Evolutionary conservation across 2,329 filamentous ascomycete species (phyloP), one percentile per base, ranked within the genome.

Genomic region (Microsporum ferrugineum): DNA sequence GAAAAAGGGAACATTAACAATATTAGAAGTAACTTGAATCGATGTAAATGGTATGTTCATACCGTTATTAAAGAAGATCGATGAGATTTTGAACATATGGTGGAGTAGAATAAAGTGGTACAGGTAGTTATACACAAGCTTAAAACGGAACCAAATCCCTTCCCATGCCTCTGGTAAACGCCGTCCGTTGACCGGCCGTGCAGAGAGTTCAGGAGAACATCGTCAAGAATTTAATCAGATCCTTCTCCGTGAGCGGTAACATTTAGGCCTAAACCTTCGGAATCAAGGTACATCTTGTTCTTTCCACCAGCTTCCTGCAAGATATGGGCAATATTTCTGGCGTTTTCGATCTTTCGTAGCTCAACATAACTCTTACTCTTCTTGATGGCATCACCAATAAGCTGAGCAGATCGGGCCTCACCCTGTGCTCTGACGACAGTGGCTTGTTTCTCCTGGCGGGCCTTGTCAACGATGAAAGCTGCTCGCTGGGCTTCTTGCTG

Each of bases 331-430:
- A 99, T 95, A 61, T 84, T 82, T 67, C 89, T 84, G 5, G 94
- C 94, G 71, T 96, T 99, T 80, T 99, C 94, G 70, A 99, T 95
- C 82, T 95, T 94, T 79, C 95, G 89, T 72, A 99, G 84, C 77
- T 97, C 94, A 65, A 99, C 85, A 75, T 99, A 99, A 66, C 90
- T 88, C 79, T 91, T 88, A 80, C 84, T 95, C 88, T 97, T 99
- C 89, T 97, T 99, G 85, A 99, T 95, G 64, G 94, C 94, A 59
- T 99, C 94, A 77, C 94, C 94, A 71, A 99, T 96, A 66, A 99
- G 86, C 79, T 99, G 91, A 55, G 94, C 94, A 43, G 94, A 97
- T 67, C 94, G 89, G 57, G 94, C 94, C 80, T 99, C 94, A 90
- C 94, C 94, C 85, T 97, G 94, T 2, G 94, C 94, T 78, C 91